These are phyloP conservation scores for Scutellaria baicalensis DNA, from an alignment of 257 asterid genomes.

Conservation along the genomic window DNA sequence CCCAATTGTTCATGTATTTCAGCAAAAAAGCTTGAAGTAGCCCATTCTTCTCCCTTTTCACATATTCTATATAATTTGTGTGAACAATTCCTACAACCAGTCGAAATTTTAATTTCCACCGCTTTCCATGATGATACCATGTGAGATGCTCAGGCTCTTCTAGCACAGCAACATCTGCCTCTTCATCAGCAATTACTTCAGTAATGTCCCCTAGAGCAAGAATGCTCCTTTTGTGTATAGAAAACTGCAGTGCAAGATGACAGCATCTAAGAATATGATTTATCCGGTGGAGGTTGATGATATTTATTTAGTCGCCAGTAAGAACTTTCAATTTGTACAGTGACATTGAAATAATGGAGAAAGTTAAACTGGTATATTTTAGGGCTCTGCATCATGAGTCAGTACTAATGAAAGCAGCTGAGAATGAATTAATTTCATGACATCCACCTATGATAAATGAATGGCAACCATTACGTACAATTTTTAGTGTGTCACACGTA, in stretches of 20 bases:
- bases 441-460: not conserved
- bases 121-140: constrained; percentile 97
- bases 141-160: constrained; percentile 99
- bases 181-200: constrained; percentile 79
- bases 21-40: constrained; percentile 62
- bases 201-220: constrained; percentile 93
- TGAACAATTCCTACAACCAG: constrained; percentile 88
- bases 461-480: not conserved
- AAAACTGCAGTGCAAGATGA: constrained; percentile 52
- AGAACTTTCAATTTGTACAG: not conserved
- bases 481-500: not conserved
- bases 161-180: constrained; percentile 91
- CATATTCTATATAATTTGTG: constrained; percentile 89
- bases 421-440: not conserved
- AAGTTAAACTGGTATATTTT: not conserved
- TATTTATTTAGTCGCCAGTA: not conserved
- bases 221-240: constrained; percentile 80
- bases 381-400: not conserved
- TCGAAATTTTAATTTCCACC: constrained; percentile 86
- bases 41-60: constrained; percentile 86
- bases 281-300: not conserved
- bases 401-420: not conserved
- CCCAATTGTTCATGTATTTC: constrained; percentile 88
- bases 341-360: not conserved
- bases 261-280: not conserved